These are phyloP conservation scores for Agrocybe praecox DNA, from an alignment of 768 basidiomycete genomes.

Conservation along the genomic window DNA sequence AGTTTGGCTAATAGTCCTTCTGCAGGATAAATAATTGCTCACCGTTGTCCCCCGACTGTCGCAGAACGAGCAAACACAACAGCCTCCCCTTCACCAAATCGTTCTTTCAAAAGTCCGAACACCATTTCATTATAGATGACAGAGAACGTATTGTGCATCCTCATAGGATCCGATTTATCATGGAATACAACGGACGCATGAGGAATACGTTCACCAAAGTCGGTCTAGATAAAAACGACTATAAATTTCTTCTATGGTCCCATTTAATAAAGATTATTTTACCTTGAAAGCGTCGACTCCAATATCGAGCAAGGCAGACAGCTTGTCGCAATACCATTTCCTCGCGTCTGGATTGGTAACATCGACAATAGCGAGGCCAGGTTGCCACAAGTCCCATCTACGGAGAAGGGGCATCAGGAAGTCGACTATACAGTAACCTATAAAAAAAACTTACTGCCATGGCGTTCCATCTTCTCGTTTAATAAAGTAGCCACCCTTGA, in stretches of 20 bases:
- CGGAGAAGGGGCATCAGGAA: background rate
- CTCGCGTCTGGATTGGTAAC: slow-evolving; percentile 56
- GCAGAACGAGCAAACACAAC: slow-evolving; percentile 72
- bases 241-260: background rate
- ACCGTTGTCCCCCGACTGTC: slow-evolving; percentile 72
- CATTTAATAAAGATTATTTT: background rate
- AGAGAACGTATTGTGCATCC: slow-evolving; percentile 75
- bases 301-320: slow-evolving; percentile 52
- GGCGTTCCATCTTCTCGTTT: slow-evolving; percentile 65
- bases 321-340: slow-evolving; percentile 55
- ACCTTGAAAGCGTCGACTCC: slow-evolving; percentile 67
- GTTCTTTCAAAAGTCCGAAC: slow-evolving; percentile 57
- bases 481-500: slow-evolving; percentile 69
- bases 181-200: slow-evolving; percentile 63
- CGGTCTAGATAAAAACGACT: slow-evolving; percentile 45
- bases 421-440: too few relatives aligned
- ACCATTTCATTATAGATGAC: slow-evolving; percentile 73
- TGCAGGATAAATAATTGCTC: slow-evolving; percentile 1
- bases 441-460: slow-evolving; percentile 56
- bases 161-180: slow-evolving; percentile 68
- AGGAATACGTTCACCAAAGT: slow-evolving; percentile 79
- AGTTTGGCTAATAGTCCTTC: background rate
- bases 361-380: slow-evolving; percentile 61
- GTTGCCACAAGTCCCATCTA: slow-evolving; percentile 33
- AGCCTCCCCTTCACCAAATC: slow-evolving; percentile 65